phyloP scores from a whole-genome alignment of 345 rosid genomes.

The Acer negundo region DNA sequence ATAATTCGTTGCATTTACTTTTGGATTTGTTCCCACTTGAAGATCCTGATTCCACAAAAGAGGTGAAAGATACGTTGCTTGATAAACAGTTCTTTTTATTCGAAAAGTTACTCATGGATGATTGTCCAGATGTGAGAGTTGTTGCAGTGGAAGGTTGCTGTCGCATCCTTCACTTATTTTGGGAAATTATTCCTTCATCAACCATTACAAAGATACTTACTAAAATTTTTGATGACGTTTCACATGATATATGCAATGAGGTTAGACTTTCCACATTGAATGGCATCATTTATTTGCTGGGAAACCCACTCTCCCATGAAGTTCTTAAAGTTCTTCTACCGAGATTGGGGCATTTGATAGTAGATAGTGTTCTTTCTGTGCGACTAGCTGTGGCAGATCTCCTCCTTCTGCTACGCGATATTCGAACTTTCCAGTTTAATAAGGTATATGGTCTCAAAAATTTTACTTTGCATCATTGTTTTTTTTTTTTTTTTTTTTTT shows the following conservation, averaged over 20 bases:
- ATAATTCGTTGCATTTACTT: slow-evolving; percentile 84
- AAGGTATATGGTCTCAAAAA: slow-evolving; percentile 49
- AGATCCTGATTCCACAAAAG: slow-evolving; percentile 91
- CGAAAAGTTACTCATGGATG: slow-evolving; percentile 80
- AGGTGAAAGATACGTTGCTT: slow-evolving; percentile 74
- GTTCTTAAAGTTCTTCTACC: slow-evolving; percentile 86
- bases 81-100: slow-evolving; percentile 84
- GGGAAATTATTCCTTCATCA: slow-evolving; percentile 89
- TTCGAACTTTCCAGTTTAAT: slow-evolving; percentile 73
- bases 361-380: slow-evolving; percentile 57
- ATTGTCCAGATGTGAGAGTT: slow-evolving; percentile 84
- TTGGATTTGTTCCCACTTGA: slow-evolving; percentile 89
- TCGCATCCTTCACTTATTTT: slow-evolving; percentile 80
- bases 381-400: slow-evolving; percentile 76
- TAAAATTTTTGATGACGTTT: slow-evolving; percentile 64
- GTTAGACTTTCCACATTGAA: slow-evolving; percentile 81
- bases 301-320: slow-evolving; percentile 90
- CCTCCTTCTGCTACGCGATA: slow-evolving; percentile 71
- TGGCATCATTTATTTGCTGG: slow-evolving; percentile 82
- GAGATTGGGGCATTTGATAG: slow-evolving; percentile 71
- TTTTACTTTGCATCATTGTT: slow-evolving; percentile 7
- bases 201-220: slow-evolving; percentile 77
- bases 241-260: slow-evolving; percentile 70
- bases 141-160: slow-evolving; percentile 96
- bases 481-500: too few relatives aligned